A percentile compares a stretch with the other conserved stretches of the same genome.
Evolutionary conservation across 108 stramenopile species (phyloP).

Genomic region (Cyclotella distinguenda): DNA sequence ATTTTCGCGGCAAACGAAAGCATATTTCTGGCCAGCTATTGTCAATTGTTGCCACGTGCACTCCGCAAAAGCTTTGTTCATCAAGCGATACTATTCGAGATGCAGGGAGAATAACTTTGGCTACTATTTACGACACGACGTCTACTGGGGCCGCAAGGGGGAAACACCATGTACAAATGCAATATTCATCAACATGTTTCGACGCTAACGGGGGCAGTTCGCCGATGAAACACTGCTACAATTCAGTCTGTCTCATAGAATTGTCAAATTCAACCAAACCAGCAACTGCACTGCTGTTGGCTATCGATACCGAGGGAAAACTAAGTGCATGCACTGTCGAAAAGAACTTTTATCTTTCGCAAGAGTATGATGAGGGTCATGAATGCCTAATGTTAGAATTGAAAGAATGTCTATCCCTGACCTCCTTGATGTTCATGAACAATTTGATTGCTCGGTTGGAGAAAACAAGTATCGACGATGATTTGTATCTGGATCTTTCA

Average conservation of each 20-base stretch:
- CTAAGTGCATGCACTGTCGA: conserved; percentile 16
- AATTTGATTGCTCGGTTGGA: conserved; percentile 31
- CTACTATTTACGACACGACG: conserved; percentile 10
- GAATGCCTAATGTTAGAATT: background rate
- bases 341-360: background rate
- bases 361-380: background rate
- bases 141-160: background rate
- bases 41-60: conserved; percentile 33
- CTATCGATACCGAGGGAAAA: conserved; percentile 18
- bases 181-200: conserved; percentile 3
- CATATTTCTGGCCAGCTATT: background rate
- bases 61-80: background rate
- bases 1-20: background rate
- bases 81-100: background rate
- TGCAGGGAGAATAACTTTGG: conserved; percentile 23
- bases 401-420: background rate
- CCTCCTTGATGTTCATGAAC: conserved; percentile 25
- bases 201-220: background rate
- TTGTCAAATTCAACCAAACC: background rate
- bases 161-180: background rate
- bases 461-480: background rate
- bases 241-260: no score
- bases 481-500: background rate
- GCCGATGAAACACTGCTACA: background rate
- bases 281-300: conserved; percentile 14